Evolutionary conservation across 352 stramenopile genomes (phyloP), one percentile per base, ranked within the genome.

Genomic region (Peronosclerospora sorghi): DNA sequence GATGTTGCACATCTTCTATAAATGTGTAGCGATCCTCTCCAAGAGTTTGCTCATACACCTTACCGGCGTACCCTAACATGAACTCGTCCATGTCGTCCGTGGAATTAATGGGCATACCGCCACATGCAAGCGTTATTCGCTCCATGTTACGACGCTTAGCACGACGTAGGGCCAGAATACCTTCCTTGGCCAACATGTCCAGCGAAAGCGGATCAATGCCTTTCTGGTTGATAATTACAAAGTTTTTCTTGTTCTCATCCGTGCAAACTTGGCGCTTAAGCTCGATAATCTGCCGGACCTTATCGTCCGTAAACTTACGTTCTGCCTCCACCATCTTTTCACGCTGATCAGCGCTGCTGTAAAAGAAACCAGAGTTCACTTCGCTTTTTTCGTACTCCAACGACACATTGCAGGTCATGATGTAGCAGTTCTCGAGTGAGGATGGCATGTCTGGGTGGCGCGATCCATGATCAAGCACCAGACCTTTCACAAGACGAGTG

Each of bases 301-400:
- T 97, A 66, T 98, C 91, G 59, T 97, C 91, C 23, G 88, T 97
- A 61, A 97, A 97, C 54, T 90, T 88, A 37, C 91, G 81, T 60
- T 98, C 93, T 24, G 83, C 86, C 43, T 94, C 90, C 32, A 97
- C 91, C 68, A 97, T 94, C 74, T 97, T 97, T 73, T 99, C 96
- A 45, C 96, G 81, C 76, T 99, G 92, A 36, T 98, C 88, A n/a
- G 96, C 96, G 49, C 66, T 98, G 52, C 80, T 97, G 72, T 99
- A 99, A 53, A 98, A 97, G 63, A 99, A 99, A 20, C 93, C 92
- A 23, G 78, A 92, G 66, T 97, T 97, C 26, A 98, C 91, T 68
- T 99, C 96, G 45, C 73, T 98, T 87, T 99, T 99, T 79, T 99
- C 96, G 66, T 99, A 99, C 78, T 99, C 96, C 59, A 99, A 88